Conservation (phyloP, 2,329 filamentous ascomycete species). For the Beauveria caledonica region DNA sequence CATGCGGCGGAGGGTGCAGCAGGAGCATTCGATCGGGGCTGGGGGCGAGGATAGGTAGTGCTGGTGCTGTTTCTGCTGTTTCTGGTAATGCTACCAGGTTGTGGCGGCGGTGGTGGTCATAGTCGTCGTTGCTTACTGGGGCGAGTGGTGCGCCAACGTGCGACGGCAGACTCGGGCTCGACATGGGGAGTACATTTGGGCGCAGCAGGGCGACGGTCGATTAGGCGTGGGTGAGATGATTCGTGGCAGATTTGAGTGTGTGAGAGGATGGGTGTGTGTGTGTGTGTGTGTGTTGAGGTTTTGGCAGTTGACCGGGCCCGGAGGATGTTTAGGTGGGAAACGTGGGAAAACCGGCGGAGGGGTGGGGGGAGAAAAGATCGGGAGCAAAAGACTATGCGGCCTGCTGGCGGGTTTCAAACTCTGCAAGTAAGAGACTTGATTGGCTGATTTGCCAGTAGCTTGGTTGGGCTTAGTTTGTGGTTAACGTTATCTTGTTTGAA, state of each 20-base stretch:
- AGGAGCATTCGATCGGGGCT: slow-evolving; percentile 1
- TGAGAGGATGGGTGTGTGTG: background rate
- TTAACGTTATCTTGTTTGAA: background rate
- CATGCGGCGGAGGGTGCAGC: background rate
- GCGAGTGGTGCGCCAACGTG: slow-evolving; percentile 48
- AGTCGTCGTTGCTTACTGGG: slow-evolving; percentile 31
- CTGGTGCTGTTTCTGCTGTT: background rate
- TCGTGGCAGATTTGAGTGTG: slow-evolving; percentile 2
- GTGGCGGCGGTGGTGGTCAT: slow-evolving; percentile 2
- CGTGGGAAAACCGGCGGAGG: slow-evolving; percentile 5
- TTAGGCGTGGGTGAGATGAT: slow-evolving; percentile 21
- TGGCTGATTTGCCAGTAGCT: background rate
- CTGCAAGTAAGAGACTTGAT: background rate
- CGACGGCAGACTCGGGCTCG: slow-evolving; percentile 39
- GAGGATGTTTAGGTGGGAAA: slow-evolving; percentile 5
- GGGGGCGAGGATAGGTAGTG: background rate
- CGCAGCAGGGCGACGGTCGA: slow-evolving; percentile 16
- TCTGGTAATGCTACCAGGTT: slow-evolving; percentile 8
- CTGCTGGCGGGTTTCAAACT: background rate
- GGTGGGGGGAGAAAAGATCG: slow-evolving; percentile 3
- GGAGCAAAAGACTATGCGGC: background rate
- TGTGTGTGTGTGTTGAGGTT: background rate
- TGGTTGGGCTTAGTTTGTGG: background rate
- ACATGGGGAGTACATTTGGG: slow-evolving; percentile 53
- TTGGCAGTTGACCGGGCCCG: background rate